Conservation (phyloP, 257 asterid species). For the Gentiana straminea region DNA sequence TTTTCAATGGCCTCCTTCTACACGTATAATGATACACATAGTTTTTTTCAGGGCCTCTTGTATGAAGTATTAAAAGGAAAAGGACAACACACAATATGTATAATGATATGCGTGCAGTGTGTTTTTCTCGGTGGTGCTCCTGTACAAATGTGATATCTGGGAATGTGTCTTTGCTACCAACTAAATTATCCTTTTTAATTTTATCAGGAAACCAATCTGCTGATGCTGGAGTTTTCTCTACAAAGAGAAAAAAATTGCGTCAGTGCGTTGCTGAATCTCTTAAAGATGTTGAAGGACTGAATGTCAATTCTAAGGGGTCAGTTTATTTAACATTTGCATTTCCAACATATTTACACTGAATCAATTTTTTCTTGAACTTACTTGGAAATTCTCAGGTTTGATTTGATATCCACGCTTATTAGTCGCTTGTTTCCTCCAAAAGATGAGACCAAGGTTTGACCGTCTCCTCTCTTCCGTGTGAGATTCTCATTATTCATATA, state of each 20-base stretch:
- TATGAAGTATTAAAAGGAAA: no score
- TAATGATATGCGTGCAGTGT: no score
- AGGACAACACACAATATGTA: no score
- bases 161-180: no score
- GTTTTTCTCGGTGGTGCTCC: no score
- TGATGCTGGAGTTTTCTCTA: constrained; percentile 42
- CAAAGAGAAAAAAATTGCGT: constrained; percentile 46
- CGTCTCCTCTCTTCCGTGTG: constrained; percentile 11
- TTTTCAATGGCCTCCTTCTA: no score
- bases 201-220: constrained; percentile 39
- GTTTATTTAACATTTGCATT: constrained; percentile 15
- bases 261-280: constrained; percentile 36
- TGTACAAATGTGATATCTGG: no score
- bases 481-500: neutral
- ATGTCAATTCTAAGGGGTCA: constrained; percentile 42
- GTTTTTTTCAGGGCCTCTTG: no score
- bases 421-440: constrained; percentile 39
- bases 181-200: constrained; percentile 1
- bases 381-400: constrained; percentile 40
- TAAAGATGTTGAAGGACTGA: constrained; percentile 21
- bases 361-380: constrained; percentile 14
- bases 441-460: constrained; percentile 33
- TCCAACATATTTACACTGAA: neutral
- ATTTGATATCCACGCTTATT: constrained; percentile 47
- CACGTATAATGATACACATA: no score